Evolutionary conservation across 352 stramenopile species (phyloP).

Genomic region (Thalassiosira livingstoniorum): DNA sequence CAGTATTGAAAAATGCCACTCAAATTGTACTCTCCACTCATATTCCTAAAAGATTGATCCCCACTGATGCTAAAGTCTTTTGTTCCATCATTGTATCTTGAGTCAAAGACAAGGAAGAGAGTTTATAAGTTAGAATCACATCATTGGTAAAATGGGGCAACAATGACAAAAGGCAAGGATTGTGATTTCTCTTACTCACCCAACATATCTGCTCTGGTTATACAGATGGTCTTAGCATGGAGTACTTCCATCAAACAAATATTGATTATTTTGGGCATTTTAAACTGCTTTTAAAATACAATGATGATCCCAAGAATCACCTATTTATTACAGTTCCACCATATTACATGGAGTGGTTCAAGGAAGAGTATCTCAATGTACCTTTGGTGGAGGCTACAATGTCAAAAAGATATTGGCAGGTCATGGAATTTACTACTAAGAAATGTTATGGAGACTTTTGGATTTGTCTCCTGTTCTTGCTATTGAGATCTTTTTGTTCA

Average conservation of each 20-base stretch:
- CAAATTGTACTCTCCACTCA: slow-evolving; percentile 14
- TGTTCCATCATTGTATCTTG: slow-evolving; percentile 13
- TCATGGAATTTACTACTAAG: slow-evolving; percentile 31
- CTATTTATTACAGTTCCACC: slow-evolving; percentile 7
- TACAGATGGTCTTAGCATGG: too few relatives aligned
- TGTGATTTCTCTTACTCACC: slow-evolving; percentile 26
- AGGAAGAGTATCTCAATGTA: slow-evolving; percentile 12
- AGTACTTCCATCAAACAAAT: too few relatives aligned
- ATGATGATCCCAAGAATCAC: not conserved
- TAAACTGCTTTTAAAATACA: slow-evolving; percentile 33
- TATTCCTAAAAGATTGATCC: slow-evolving; percentile 10
- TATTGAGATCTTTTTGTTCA: slow-evolving; percentile 23
- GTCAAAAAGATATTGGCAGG: slow-evolving; percentile 25
- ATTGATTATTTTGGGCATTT: slow-evolving; percentile 7
- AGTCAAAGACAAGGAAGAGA: slow-evolving; percentile 32
- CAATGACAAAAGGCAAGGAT: slow-evolving; percentile 25
- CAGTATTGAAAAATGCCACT: slow-evolving; percentile 43
- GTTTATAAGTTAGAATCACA: slow-evolving; percentile 21
- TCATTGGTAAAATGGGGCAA: slow-evolving; percentile 27
- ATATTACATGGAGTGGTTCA: slow-evolving; percentile 33
- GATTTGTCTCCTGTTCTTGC: not conserved
- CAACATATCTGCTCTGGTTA: too few relatives aligned
- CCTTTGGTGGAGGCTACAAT: slow-evolving; percentile 32
- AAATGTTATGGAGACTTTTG: slow-evolving; percentile 23
- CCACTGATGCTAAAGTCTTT: slow-evolving; percentile 15